These are phyloP conservation scores for Ceratorhiza oryzae-sativae DNA, from an alignment of 1,284 basidiomycete species.

Conservation along the genomic window DNA sequence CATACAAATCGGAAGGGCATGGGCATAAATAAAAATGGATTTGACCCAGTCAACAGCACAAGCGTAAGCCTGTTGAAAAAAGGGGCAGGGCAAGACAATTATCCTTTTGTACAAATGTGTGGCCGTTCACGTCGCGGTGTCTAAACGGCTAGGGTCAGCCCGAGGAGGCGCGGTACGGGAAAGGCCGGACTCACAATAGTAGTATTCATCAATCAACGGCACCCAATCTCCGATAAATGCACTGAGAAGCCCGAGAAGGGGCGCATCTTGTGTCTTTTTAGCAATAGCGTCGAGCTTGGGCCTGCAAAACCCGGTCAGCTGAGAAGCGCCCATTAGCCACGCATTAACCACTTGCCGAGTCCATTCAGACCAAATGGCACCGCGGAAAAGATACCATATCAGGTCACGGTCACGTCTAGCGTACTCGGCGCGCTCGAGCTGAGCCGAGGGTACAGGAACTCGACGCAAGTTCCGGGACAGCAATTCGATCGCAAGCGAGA, in stretches of 20 bases:
- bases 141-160: conserved; percentile 44
- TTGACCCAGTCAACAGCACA: background rate
- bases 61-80: background rate
- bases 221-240: conserved; percentile 88
- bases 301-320: conserved; percentile 54
- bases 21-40: background rate
- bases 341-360: conserved; percentile 64
- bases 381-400: conserved; percentile 85
- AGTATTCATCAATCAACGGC: conserved; percentile 92
- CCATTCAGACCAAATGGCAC: conserved; percentile 86
- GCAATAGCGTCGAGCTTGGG: conserved; percentile 76
- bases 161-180: conserved; percentile 13
- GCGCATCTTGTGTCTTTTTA: conserved; percentile 65
- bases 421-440: conserved; percentile 81
- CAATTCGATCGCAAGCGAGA: conserved; percentile 68
- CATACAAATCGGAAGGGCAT: conserved; percentile 19
- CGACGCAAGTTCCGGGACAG: conserved; percentile 72
- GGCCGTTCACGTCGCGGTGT: conserved; percentile 53
- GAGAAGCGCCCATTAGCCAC: background rate
- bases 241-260: conserved; percentile 77
- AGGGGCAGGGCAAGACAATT: background rate
- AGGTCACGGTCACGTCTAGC: conserved; percentile 81
- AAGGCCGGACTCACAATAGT: conserved; percentile 77
- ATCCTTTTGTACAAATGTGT: background rate
- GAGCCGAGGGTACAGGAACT: conserved; percentile 58